Evolutionary conservation across 129 eudicot species (phyloP), one percentile per base, ranked within the genome.

Genomic region (Flaveria trinervia): DNA sequence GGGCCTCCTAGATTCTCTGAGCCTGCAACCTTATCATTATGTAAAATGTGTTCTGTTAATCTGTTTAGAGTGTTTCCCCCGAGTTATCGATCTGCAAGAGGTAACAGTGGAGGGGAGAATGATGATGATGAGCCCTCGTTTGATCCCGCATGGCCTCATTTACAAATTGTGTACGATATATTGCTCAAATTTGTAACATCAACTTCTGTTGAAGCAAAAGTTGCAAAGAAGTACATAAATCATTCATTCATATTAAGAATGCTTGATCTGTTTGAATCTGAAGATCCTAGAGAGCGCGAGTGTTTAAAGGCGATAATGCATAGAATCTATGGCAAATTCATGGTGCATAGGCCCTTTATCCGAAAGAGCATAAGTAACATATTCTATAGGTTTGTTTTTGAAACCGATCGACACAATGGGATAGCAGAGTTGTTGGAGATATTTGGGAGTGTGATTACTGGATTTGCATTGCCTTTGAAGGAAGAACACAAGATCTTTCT

Each of bases 61-160:
- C 82, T 94, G 77, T 94, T 90, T 69, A 75, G 98, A 59, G 92
- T 79, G 43, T 91, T 94, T 61, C 97, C 97, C 1, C 98, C 97
- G 1, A 86, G 73, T 79, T 86, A 78, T 56, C 67, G 95, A 70
- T 86, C 83, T 78, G 30, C 60, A 11, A 36, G 84, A 56, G 20
- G 61, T 39, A 72, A 59, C 20, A 65, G 72, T n/a, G 74, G 86
- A 48, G 84, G 89, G n/a, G 97, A 89, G 51, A 83, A 87, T 54
- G 93, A 89, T 45, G 92, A 87, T n/a, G 93, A 84, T 18, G 96
- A 89, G 52, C 98, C 97, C 56, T 84, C 75, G 7, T 94, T 91
- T 51, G 98, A 94, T 73, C 93, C 98, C 11, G 96, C 97, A 0
- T 94, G 98, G 98, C 73, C 98, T 9, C 98, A 94, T 80, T 74